Percentiles rank a stretch among this genome's conserved stretches.
Conservation (phyloP, 179 eudicot species). For the Pouteria campechiana region DNA sequence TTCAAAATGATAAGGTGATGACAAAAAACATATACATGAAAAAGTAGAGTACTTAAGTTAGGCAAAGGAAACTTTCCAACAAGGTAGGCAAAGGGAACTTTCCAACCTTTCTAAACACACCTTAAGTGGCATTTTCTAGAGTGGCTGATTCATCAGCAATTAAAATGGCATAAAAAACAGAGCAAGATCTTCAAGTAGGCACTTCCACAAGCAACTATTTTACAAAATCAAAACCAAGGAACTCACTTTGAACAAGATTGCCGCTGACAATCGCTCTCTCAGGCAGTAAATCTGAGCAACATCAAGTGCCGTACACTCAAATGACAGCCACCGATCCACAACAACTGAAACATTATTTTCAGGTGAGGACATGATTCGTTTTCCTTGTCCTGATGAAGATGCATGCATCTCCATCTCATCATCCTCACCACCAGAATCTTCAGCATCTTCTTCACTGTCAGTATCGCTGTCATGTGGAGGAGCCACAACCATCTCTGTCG, state of each 20-base stretch:
- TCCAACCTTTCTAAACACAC: no score
- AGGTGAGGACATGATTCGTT: constrained; percentile 66
- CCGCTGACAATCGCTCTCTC: constrained; percentile 80
- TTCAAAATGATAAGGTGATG: no score
- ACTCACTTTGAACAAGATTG: constrained; percentile 68
- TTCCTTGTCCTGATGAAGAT: constrained; percentile 17
- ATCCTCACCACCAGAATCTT: constrained; percentile 22
- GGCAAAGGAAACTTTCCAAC: no score
- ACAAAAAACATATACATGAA: no score
- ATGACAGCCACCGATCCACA: constrained; percentile 82
- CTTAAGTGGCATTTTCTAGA: no score
- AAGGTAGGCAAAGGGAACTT: no score
- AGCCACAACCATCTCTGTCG: constrained; percentile 74
- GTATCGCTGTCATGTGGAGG: constrained; percentile 27
- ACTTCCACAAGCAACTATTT: no score
- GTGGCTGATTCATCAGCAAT: no score
- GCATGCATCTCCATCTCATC: constrained; percentile 15
- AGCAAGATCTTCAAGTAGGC: background rate
- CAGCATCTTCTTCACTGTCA: constrained; percentile 12
- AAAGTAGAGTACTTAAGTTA: no score
- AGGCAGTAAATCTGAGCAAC: constrained; percentile 93
- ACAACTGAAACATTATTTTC: constrained; percentile 54
- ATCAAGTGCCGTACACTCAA: constrained; percentile 64
- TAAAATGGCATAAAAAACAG: background rate
- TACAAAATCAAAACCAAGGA: background rate